Evolutionary conservation across 2,329 filamentous ascomycete species (phyloP).

Genomic region (Fusarium secorum): DNA sequence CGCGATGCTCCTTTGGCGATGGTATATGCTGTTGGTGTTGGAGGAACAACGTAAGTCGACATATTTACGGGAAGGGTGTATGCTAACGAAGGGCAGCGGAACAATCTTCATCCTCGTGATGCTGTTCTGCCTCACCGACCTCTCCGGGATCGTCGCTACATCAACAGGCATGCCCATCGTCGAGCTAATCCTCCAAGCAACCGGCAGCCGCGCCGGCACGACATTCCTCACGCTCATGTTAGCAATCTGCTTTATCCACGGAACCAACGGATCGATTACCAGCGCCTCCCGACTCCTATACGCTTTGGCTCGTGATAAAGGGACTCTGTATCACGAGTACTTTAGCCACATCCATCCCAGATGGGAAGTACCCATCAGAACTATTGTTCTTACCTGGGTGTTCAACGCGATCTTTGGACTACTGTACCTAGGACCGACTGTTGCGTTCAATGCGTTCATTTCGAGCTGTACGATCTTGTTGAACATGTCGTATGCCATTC

Average conservation of each 20-base stretch:
- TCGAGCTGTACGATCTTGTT: slow-evolving; percentile 34
- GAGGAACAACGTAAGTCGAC: slow-evolving; percentile 51
- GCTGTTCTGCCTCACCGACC: slow-evolving; percentile 52
- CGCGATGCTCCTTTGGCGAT: slow-evolving; percentile 54
- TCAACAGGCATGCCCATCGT: slow-evolving; percentile 56
- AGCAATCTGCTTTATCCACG: slow-evolving; percentile 55
- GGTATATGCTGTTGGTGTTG: slow-evolving; percentile 53
- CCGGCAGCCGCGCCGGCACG: slow-evolving; percentile 49
- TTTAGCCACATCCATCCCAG: slow-evolving; percentile 25
- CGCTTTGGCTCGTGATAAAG: slow-evolving; percentile 40
- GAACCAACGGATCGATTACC: slow-evolving; percentile 54
- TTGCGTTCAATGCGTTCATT: slow-evolving; percentile 33
- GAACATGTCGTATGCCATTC: slow-evolving; percentile 33
- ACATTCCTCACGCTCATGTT: slow-evolving; percentile 53
- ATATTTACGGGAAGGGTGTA: rapidly evolving
- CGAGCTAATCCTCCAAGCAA: slow-evolving; percentile 55
- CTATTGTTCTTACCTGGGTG: slow-evolving; percentile 18
- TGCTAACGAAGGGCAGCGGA: slow-evolving; percentile 37
- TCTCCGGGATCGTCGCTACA: slow-evolving; percentile 46
- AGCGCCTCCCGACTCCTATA: slow-evolving; percentile 53
- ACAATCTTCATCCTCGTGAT: slow-evolving; percentile 52
- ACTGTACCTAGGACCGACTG: slow-evolving; percentile 24
- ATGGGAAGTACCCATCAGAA: slow-evolving; percentile 23
- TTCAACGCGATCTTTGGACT: slow-evolving; percentile 32
- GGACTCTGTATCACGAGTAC: slow-evolving; percentile 14